These are phyloP conservation scores for Xerocomellus amylosporus DNA, from an alignment of 768 basidiomycete genomes.

Conservation along the genomic window DNA sequence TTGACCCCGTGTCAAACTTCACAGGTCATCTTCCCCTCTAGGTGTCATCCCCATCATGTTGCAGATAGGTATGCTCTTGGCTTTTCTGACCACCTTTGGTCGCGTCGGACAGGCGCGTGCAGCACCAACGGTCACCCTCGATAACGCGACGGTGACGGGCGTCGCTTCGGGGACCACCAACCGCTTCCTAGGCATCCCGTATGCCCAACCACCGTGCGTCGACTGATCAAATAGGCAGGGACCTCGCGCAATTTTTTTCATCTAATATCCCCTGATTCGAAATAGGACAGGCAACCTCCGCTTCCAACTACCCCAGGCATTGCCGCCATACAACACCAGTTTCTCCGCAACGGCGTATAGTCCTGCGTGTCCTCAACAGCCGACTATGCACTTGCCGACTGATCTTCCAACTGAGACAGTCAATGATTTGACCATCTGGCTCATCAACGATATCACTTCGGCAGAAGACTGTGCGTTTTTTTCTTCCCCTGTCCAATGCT, in stretches of 20 bases:
- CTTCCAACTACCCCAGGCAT: slow-evolving; percentile 24
- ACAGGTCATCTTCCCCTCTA: too few relatives aligned
- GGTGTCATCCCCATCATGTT: background rate
- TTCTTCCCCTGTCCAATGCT: background rate
- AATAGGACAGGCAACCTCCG: slow-evolving; percentile 35
- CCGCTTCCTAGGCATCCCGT: background rate
- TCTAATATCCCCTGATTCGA: background rate
- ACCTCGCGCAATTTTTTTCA: background rate
- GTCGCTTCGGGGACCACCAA: background rate
- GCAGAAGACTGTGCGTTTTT: slow-evolving; percentile 46
- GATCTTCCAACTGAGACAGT: slow-evolving; percentile 16
- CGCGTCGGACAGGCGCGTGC: background rate
- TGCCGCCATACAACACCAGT: slow-evolving; percentile 4
- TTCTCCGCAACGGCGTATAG: slow-evolving; percentile 5
- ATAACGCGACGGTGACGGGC: background rate
- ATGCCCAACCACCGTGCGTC: background rate
- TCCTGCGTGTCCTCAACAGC: slow-evolving; percentile 13
- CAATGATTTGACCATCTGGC: slow-evolving; percentile 24
- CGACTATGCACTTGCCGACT: background rate
- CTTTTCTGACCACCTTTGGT: background rate
- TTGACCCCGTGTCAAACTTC: too few relatives aligned
- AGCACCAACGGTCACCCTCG: background rate
- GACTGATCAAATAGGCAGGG: too few relatives aligned
- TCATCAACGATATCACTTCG: slow-evolving; percentile 31
- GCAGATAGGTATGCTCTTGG: background rate